Evolutionary conservation across 2,329 filamentous ascomycete species (phyloP), one percentile per base, ranked within the genome.

Genomic region (Phaeosphaeriaceae sp.): DNA sequence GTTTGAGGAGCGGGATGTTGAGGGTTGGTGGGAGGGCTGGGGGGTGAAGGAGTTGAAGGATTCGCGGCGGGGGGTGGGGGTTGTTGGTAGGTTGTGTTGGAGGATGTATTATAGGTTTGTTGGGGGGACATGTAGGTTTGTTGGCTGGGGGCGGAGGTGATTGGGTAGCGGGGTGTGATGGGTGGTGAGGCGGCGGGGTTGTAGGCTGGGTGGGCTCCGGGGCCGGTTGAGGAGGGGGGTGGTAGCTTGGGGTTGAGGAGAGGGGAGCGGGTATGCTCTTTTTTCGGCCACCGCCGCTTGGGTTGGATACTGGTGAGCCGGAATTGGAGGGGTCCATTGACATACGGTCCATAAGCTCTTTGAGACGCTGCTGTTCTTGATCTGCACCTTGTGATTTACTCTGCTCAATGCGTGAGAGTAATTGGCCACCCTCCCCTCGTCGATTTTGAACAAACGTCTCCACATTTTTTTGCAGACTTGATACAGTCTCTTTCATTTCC

Each of bases 371-470:
- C 48, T 90, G 87, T 71, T 97, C 93, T 43, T 89, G 81, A 63
- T 96, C 92, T 26, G 92, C 91, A 30, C 77, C 87, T 42, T 81
- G 84, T 4, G 84, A 82, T 64, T 87, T 87, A 42, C 88, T 86
- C 60, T 89, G 86, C 72, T 96, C 92, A 56, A 99, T 99, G 61
- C 92, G 88, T 60, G 85, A 86, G 29, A 99, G 83, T 4, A 99
- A 82, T 70, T 96, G 90, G 0, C 91, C 90, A 3, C 94, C 94
- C 77, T 99, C 94, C 0, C 90, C 88, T 52, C 92, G 81, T 42
- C 94, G 85, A 72, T 99, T 99, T 77, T 92, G 95, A 58, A 99
- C 92, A 74, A 99, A 99, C 0, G 89, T 89, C 59, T 97, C 93
- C 1, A 99, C 94, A 64, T 99, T 99, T 81, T 96, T 94, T 64